Conservation (phyloP, 495 filamentous ascomycete species). For the Neurospora pannonica region DNA sequence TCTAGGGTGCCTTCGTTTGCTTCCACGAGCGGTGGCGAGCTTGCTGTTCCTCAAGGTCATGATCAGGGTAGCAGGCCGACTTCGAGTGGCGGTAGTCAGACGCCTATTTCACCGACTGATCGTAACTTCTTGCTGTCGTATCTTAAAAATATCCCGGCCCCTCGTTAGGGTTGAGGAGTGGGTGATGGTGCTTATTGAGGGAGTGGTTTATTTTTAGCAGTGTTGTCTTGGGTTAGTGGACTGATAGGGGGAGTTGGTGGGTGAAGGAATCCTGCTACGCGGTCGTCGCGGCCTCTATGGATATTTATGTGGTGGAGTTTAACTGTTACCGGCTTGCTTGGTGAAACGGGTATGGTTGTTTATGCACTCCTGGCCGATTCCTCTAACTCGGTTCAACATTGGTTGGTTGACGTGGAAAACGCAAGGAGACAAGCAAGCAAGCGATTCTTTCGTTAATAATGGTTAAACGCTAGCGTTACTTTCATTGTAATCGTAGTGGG, state of each 20-base stretch:
- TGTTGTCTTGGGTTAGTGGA: neutral
- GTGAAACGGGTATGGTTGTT: neutral
- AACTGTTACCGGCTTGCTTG: neutral
- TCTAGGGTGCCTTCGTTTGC: slow-evolving; percentile 32
- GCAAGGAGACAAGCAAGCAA: neutral
- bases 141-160: slow-evolving; percentile 36
- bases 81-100: slow-evolving; percentile 37
- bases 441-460: neutral
- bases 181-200: neutral
- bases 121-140: slow-evolving; percentile 74
- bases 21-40: slow-evolving; percentile 10
- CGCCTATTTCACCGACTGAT: slow-evolving; percentile 56
- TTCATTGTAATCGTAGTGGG: neutral
- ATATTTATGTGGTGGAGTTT: neutral
- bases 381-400: neutral
- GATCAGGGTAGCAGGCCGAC: slow-evolving; percentile 17
- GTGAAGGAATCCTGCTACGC: neutral
- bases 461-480: neutral
- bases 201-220: slow-evolving; percentile 1
- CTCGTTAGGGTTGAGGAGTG: neutral
- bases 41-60: neutral
- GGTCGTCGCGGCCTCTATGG: neutral
- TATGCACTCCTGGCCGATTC: neutral
- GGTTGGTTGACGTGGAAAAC: neutral
- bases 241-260: neutral